Conservation (phyloP, 73 alveolate species). For the Uronychia binucleata region DNA sequence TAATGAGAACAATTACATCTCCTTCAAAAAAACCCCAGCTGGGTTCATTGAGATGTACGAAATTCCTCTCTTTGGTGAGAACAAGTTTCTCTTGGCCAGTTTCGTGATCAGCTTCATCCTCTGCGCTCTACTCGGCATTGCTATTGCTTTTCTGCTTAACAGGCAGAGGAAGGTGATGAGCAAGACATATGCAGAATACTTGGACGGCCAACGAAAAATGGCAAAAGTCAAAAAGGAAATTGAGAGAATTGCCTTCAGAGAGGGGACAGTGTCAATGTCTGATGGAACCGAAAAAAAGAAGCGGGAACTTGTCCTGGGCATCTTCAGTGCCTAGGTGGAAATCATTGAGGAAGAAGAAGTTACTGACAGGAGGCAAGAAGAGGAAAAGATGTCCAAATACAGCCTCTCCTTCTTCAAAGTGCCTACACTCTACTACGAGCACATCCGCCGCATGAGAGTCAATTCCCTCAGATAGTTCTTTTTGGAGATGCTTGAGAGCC, state of each 20-base stretch:
- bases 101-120: background rate
- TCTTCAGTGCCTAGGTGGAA: constrained; percentile 10
- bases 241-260: background rate
- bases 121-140: background rate
- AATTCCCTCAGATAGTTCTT: constrained; percentile 22
- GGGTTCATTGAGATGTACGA: background rate
- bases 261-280: background rate
- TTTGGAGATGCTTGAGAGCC: background rate
- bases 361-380: background rate
- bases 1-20: background rate
- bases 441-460: background rate
- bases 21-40: background rate
- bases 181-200: background rate
- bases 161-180: background rate
- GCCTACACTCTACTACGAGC: constrained; percentile 11
- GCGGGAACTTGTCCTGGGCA: constrained; percentile 1
- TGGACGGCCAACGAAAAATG: background rate
- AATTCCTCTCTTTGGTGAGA: background rate
- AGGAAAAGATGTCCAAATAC: background rate
- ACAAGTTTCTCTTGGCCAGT: background rate
- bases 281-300: background rate
- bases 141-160: background rate
- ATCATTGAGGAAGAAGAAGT: background rate
- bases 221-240: background rate
- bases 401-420: constrained; percentile 29